Conservation (phyloP, 2,329 filamentous ascomycete species). For the Colletotrichum tropicicola region DNA sequence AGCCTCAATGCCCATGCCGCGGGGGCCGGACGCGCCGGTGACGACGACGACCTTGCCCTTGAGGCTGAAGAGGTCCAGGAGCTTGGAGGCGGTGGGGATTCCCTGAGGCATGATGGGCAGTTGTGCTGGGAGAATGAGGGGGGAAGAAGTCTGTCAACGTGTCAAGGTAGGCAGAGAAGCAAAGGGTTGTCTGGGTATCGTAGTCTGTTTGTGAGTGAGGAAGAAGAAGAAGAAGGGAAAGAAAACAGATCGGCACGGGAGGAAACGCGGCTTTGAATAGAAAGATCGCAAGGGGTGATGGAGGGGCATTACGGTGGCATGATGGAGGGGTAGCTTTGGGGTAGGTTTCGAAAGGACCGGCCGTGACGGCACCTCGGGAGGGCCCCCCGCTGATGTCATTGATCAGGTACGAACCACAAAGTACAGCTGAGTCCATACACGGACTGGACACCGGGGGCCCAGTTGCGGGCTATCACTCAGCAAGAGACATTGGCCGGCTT, state of each 20-base stretch:
- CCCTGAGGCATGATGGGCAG: constrained; percentile 18
- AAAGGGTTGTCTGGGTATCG: too few species aligned
- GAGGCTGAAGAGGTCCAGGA: constrained; percentile 75
- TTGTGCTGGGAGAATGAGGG: not conserved
- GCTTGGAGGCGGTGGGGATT: constrained; percentile 64
- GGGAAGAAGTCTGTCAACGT: not conserved
- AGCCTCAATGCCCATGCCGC: constrained; percentile 76
- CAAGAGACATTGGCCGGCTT: not conserved
- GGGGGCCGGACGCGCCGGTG: constrained; percentile 74
- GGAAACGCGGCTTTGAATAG: constrained; percentile 13
- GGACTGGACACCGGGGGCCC: constrained; percentile 2
- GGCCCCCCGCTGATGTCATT: constrained; percentile 28
- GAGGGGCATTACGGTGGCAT: constrained; percentile 17
- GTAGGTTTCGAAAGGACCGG: not conserved
- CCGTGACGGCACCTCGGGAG: constrained; percentile 22
- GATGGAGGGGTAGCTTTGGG: constrained; percentile 28
- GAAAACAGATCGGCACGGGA: not conserved
- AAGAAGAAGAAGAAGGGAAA: not conserved
- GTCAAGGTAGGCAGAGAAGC: not conserved
- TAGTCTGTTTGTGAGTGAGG: not conserved
- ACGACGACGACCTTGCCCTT: constrained; percentile 79
- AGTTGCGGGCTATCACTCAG: constrained; percentile 14
- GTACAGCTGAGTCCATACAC: not conserved
- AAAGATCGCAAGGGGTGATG: not conserved
- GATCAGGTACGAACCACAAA: too few species aligned